Evolutionary conservation across 257 asterid species (phyloP).

Genomic region (Catharanthus roseus): DNA sequence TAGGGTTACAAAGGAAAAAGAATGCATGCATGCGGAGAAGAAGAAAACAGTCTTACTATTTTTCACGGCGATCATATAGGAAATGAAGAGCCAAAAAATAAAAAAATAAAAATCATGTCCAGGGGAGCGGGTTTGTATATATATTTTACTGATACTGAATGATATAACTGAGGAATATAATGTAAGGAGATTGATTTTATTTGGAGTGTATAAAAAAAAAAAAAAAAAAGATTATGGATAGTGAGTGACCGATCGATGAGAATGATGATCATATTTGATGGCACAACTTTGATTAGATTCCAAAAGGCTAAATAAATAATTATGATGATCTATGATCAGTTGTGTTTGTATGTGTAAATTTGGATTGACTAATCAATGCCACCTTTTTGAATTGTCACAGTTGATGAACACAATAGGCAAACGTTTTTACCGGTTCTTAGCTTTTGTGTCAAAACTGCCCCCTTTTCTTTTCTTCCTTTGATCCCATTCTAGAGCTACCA

Average conservation of each 20-base stretch:
- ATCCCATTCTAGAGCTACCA: no score
- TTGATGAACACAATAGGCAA: constrained; percentile 16
- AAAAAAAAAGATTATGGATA: constrained; percentile 1
- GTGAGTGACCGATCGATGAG: constrained; percentile 45
- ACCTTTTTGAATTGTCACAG: constrained; percentile 40
- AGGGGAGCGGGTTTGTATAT: background rate
- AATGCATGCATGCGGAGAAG: background rate
- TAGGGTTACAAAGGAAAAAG: constrained; percentile 1
- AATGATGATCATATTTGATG: constrained; percentile 37
- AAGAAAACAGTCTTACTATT: background rate
- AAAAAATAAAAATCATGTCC: background rate
- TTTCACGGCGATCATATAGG: background rate
- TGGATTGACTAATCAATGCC: constrained; percentile 55
- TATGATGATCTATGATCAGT: constrained; percentile 30
- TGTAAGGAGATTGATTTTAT: background rate
- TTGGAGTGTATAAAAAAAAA: constrained; percentile 11
- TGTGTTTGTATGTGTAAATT: no score
- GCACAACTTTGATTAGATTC: constrained; percentile 31
- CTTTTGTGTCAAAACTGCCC: constrained; percentile 18
- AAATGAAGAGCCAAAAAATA: background rate
- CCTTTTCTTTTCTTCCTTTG: no score
- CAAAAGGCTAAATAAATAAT: background rate
- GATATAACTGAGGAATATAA: constrained; percentile 1
- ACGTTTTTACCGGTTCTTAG: constrained; percentile 29
- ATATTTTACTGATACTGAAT: background rate